Base-by-base conservation (phyloP, 2,329 filamentous ascomycete species). In the Dactylella cylindrospora region DNA sequence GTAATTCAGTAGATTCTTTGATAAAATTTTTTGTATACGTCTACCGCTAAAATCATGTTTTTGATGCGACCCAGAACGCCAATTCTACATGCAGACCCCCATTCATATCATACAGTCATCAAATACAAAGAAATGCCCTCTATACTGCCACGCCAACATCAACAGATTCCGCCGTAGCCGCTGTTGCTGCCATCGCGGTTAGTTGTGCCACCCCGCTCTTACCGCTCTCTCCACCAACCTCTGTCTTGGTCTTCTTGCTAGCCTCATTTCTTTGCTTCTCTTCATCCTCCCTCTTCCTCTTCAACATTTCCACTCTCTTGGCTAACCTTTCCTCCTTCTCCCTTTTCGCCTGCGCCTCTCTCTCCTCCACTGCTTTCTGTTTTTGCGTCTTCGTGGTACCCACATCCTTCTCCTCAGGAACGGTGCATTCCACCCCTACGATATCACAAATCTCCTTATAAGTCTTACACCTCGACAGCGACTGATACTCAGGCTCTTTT, bases 401-500 rank as follows among this genome's bases (percentile, higher is more conserved):
- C 3, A 84, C 76, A 5, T 81, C 79, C 36, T 76, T 76, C 0
- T 90, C 90, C 60, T 76, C 73, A 25, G 82, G 79, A 15, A 82
- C 69, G 36, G 94, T 73, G 54, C 84, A 78, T 1, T 83, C 77
- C 28, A 88, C 77, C 0, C 78, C 81, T 23, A 97, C 73, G 1
- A 79, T 74, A 53, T 82, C 77, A 69, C 89, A 86, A 1, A 84
- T 73, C 46, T 86, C 83, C 6, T 74, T 75, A 70, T 96, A 95
- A 67, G 80, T 85, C 74, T 85, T 90, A 61, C 80, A 79, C 39
- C 76, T 73, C 64, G 81, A 82, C 67, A 93, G 78, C 2, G 76
- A 73, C 57, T 79, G 77, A 71, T 85, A 86, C 0, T 76, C 76
- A 31, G 80, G 76, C 89, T 0, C 90, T 89, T 19, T 97, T 82